Percentiles rank a stretch among this genome's conserved stretches.
These are phyloP conservation scores for Phallus indusiatus DNA, from an alignment of 768 basidiomycete species.

Conservation along the genomic window DNA sequence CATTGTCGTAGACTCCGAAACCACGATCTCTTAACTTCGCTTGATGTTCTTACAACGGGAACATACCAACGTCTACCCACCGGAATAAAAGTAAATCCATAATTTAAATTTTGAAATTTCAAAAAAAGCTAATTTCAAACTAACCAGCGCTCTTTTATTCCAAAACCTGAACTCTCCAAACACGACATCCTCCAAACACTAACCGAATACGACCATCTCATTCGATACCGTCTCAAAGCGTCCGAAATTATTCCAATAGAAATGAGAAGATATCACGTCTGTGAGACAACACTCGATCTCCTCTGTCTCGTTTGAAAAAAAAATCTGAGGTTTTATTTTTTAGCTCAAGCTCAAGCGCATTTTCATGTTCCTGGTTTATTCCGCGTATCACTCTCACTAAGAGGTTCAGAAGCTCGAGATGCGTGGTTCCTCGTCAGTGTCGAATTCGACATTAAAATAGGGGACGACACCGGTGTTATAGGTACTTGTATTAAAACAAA, in stretches of 20 bases:
- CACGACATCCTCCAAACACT: conserved; percentile 56
- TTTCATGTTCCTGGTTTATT: conserved; percentile 70
- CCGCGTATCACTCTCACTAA: conserved; percentile 62
- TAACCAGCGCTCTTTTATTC: conserved; percentile 59
- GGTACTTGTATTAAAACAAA: conserved; percentile 29
- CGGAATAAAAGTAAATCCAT: conserved; percentile 54
- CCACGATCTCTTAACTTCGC: conserved; percentile 85
- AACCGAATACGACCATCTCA: conserved; percentile 61
- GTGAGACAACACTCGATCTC: conserved; percentile 7
- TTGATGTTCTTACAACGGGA: conserved; percentile 82
- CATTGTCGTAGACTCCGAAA: conserved; percentile 64
- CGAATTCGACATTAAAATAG: conserved; percentile 64
- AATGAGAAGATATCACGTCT: conserved; percentile 32
- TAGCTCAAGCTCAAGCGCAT: conserved; percentile 64
- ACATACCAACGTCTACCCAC: conserved; percentile 79
- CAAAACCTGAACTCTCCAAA: conserved; percentile 57
- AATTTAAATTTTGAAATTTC: too few species aligned
- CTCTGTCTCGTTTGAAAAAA: not conserved
- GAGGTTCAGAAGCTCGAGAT: conserved; percentile 57
- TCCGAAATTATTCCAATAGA: conserved; percentile 74
- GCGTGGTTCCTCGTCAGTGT: conserved; percentile 83
- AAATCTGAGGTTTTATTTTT: conserved; percentile 41
- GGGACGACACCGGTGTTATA: conserved; percentile 64
- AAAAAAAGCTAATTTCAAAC: not conserved
- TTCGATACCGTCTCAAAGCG: conserved; percentile 72